Evolutionary conservation across 1,284 basidiomycete species (phyloP), one percentile per base, ranked within the genome.

Genomic region (Cystobasidium slooffiae): DNA sequence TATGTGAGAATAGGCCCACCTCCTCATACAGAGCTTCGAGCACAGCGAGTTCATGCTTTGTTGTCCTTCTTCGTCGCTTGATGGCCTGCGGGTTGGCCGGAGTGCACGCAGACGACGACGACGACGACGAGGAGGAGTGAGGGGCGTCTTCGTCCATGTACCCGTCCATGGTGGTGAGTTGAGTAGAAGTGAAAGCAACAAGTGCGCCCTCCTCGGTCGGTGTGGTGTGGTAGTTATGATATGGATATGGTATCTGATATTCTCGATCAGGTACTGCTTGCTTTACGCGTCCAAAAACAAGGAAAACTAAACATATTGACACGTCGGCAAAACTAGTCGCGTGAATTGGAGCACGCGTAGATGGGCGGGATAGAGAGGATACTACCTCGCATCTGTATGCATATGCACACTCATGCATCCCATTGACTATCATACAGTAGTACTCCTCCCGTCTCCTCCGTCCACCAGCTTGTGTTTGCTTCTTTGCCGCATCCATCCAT

Each of bases 21-120:
- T 47, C 66, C 22, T 20, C 55, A 68, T 56, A 73, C 46, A 73
- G 43, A 8, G 55, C 62, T 52, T 73, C 70, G 8, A 73, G 24
- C 22, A 73, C 53, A n/a, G 62, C 39, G 31, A 53, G 63, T 46
- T 73, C 70, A 14, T 73, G 51, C 63, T 73, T 73, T 47, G 62
- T 73, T 10, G 70, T 73, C 24, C 70, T 65, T 14, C 70, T 22
- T 37, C 70, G 1, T 14, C 70, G 62, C 44, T 73, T 73, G 62
- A 73, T 64, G 24, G 14, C 20, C n/a, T 66, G 64, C 24, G 64
- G 31, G 24, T 24, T 49, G 47, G 44, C 56, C 37, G 31, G 18
- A 12, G 69, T 31, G 24, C 10, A 37, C n/a, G 63, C 8, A 18
- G 63, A 46, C 10, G 44, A n/a, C 47, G 63, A 66, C 41, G 62